Conservation (phyloP, 495 filamentous ascomycete species). For the Friedmanniomyces simplex region DNA sequence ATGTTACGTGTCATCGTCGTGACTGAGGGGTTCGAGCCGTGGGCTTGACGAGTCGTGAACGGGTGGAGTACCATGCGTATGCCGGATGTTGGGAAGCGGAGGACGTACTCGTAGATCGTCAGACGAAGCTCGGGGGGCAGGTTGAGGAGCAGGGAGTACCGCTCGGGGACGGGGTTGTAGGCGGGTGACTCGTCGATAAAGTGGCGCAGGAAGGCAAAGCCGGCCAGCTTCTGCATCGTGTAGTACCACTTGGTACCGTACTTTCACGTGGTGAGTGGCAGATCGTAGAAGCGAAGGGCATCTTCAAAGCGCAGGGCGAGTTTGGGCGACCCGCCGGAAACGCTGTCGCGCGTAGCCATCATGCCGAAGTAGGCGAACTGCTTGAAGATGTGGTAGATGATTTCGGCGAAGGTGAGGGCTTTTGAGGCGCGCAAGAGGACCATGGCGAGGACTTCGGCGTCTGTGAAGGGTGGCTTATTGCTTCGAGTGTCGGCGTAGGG, state of each 20-base stretch:
- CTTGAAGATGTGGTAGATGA: too few relatives aligned
- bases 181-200: not conserved
- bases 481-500: too few relatives aligned
- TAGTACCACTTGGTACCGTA: not conserved
- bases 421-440: too few relatives aligned
- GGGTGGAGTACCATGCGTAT: not conserved
- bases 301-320: not conserved
- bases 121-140: constrained; percentile 2
- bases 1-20: not conserved
- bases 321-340: too few relatives aligned
- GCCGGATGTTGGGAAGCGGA: not conserved
- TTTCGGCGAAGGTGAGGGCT: too few relatives aligned
- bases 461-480: too few relatives aligned
- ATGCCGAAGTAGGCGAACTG: too few relatives aligned
- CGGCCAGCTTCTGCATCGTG: not conserved
- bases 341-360: too few relatives aligned
- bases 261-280: not conserved
- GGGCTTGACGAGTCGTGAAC: not conserved
- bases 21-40: not conserved
- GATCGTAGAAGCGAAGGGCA: not conserved
- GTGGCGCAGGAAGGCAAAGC: not conserved
- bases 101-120: not conserved
- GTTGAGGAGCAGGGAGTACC: not conserved
- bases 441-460: too few relatives aligned
- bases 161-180: not conserved